A percentile compares a stretch with the other conserved stretches of the same genome.
These are phyloP conservation scores for Rhizopogon sp. DNA, from an alignment of 768 basidiomycete genomes.

Conservation along the genomic window DNA sequence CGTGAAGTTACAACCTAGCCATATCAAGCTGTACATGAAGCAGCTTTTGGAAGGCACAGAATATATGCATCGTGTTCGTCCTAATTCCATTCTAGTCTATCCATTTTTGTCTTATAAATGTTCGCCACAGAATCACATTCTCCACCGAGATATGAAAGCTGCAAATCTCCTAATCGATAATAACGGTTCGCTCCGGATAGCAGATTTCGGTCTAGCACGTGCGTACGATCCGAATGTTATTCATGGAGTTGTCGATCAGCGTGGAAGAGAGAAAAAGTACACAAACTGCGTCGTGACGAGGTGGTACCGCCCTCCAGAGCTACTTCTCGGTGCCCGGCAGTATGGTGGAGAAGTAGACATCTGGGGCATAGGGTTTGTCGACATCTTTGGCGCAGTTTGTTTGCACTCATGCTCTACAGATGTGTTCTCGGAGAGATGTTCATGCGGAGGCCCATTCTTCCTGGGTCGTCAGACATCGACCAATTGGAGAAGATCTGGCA, in stretches of 20 bases:
- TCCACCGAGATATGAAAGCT: conserved; percentile 99
- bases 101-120: conserved; percentile 4
- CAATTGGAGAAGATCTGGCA: conserved; percentile 88
- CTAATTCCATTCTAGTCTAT: not conserved
- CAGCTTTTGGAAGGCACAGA: conserved; percentile 95
- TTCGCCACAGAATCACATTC: conserved; percentile 74
- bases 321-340: conserved; percentile 81
- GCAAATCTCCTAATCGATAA: conserved; percentile 95
- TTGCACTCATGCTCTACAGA: conserved; percentile 31
- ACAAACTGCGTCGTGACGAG: conserved; percentile 95
- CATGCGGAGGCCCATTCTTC: conserved; percentile 77
- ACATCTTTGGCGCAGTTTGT: not conserved
- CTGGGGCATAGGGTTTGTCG: conserved; percentile 89
- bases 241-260: conserved; percentile 32
- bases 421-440: conserved; percentile 99
- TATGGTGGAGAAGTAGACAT: conserved; percentile 96
- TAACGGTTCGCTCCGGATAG: conserved; percentile 77
- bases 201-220: conserved; percentile 95
- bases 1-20: conserved; percentile 74
- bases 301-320: conserved; percentile 93
- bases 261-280: conserved; percentile 64
- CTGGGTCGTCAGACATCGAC: conserved; percentile 85
- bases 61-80: conserved; percentile 87
- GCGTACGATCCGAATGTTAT: conserved; percentile 56
- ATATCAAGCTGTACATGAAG: conserved; percentile 95